Evolutionary conservation across 345 rosid species (phyloP).

Genomic region (Ceriops decandra): DNA sequence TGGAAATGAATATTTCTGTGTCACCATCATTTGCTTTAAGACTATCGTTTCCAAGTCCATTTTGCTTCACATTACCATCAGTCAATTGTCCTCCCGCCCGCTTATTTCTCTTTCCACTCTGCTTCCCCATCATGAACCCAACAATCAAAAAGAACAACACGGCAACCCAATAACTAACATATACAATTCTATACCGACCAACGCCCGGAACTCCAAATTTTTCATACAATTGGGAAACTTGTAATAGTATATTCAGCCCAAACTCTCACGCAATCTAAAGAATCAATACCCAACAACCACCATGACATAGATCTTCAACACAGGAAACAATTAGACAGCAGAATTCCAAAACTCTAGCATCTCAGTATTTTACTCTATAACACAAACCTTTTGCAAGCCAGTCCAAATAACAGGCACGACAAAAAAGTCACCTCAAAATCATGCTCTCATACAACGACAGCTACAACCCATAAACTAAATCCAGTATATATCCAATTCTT

Average conservation of each 20-base stretch:
- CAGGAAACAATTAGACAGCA: not conserved
- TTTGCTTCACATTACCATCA: constrained; percentile 40
- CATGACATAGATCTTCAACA: no score
- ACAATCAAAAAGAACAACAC: constrained; percentile 14
- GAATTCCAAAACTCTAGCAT: constrained; percentile 12
- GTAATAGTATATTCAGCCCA: no score
- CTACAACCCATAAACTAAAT: constrained; percentile 16
- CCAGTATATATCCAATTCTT: constrained; percentile 12
- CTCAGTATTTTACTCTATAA: not conserved
- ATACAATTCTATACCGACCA: not conserved
- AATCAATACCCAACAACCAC: no score
- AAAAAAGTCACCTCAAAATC: no score
- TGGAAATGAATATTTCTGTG: constrained; percentile 45
- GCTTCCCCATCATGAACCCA: constrained; percentile 37
- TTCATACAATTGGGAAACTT: constrained; percentile 1
- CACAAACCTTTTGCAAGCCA: constrained; percentile 8
- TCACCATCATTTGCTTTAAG: constrained; percentile 45
- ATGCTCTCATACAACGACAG: no score
- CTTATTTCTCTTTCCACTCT: constrained; percentile 45
- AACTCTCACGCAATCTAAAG: no score
- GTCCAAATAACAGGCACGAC: not conserved
- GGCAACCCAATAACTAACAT: constrained; percentile 8
- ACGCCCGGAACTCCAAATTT: no score
- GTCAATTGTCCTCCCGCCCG: constrained; percentile 32
- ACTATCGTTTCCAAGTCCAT: constrained; percentile 18